These are phyloP conservation scores for Shiraia bambusicola DNA, from an alignment of 2,329 filamentous ascomycete species.

Conservation along the genomic window DNA sequence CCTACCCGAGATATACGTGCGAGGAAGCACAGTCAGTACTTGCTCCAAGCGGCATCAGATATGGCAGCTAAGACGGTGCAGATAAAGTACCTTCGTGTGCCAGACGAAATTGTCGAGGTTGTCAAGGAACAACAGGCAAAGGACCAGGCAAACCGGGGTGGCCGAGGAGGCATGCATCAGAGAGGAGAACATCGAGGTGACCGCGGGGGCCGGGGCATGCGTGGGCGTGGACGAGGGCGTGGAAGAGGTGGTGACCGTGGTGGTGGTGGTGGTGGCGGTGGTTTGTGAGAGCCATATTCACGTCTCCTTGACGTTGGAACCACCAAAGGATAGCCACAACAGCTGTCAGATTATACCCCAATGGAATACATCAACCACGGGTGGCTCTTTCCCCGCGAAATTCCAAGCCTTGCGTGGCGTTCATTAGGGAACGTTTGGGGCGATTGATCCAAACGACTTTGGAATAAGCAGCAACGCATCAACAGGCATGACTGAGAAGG, in stretches of 20 bases:
- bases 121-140: constrained; percentile 89
- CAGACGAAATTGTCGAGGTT: constrained; percentile 92
- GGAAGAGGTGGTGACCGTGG: constrained; percentile 59
- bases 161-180: constrained; percentile 64
- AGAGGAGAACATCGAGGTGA: constrained; percentile 57
- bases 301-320: background rate
- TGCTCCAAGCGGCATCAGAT: background rate
- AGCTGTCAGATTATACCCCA: background rate
- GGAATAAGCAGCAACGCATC: too few relatives aligned
- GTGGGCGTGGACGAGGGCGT: constrained; percentile 55
- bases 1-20: constrained; percentile 90
- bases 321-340: too few relatives aligned
- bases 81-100: constrained; percentile 98
- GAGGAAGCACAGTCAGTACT: constrained; percentile 88
- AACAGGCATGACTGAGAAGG: too few relatives aligned
- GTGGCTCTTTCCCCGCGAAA: background rate
- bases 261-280: constrained; percentile 49
- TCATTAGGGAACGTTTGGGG: too few relatives aligned
- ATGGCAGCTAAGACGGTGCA: constrained; percentile 43
- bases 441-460: too few relatives aligned
- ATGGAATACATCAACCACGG: background rate
- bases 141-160: constrained; percentile 60
- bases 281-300: constrained; percentile 9
- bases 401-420: too few relatives aligned
- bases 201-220: constrained; percentile 53